These are phyloP conservation scores for Paramecium tetraurelia DNA, from an alignment of 73 alveolate genomes.

Conservation along the genomic window DNA sequence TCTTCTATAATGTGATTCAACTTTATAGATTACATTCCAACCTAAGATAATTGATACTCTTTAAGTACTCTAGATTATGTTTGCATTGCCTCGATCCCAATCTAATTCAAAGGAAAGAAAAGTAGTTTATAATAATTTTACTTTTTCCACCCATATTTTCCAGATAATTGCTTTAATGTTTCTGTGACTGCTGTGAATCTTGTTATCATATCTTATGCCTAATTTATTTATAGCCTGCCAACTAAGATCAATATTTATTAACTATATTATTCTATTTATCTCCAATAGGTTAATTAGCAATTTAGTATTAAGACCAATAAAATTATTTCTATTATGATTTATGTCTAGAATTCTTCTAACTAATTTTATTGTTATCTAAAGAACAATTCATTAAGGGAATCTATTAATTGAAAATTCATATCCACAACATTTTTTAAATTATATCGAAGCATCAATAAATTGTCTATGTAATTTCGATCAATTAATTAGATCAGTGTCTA, in stretches of 20 bases:
- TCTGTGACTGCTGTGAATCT: background rate
- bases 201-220: conserved; percentile 11
- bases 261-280: background rate
- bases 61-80: background rate
- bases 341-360: background rate
- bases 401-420: background rate
- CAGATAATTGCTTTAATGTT: background rate
- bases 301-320: background rate
- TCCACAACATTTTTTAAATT: conserved; percentile 1
- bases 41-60: background rate
- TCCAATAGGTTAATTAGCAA: background rate
- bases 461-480: background rate
- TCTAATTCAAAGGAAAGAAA: background rate
- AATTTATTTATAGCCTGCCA: background rate
- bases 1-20: background rate
- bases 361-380: background rate
- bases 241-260: background rate
- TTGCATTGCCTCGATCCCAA: background rate
- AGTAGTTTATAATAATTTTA: background rate
- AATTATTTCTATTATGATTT: background rate
- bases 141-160: conserved; percentile 23
- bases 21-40: background rate
- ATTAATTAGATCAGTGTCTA: background rate
- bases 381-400: background rate
- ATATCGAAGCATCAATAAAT: background rate